Evolutionary conservation across 2,329 filamentous ascomycete species (phyloP).

Genomic region (Scedosporium aurantiacum): DNA sequence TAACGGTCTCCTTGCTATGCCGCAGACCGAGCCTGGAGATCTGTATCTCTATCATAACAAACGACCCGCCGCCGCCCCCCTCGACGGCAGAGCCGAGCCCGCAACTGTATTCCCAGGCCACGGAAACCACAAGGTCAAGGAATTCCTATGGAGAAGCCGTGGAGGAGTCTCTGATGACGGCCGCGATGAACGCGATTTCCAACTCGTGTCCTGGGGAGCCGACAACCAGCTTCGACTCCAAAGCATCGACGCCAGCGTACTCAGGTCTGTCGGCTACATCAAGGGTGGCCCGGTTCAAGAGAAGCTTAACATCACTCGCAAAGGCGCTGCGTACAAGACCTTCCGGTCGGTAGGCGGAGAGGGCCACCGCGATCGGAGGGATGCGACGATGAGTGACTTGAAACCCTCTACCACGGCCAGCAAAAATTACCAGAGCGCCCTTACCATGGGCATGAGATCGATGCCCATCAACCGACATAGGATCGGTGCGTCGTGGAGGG

Average conservation of each 20-base stretch:
- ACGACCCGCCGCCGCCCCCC: conserved; percentile 25
- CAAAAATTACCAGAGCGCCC: conserved; percentile 30
- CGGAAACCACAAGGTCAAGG: conserved; percentile 63
- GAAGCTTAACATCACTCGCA: conserved; percentile 64
- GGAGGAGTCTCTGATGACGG: conserved; percentile 55
- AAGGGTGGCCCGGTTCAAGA: conserved; percentile 56
- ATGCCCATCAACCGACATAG: conserved; percentile 27
- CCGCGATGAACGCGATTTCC: conserved; percentile 79
- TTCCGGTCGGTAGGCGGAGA: conserved; percentile 63
- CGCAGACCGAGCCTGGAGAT: conserved; percentile 75
- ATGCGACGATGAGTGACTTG: conserved; percentile 51
- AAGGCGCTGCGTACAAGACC: conserved; percentile 73
- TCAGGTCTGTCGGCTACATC: conserved; percentile 60
- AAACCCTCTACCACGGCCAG: conserved; percentile 33
- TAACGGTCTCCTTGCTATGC: conserved; percentile 77
- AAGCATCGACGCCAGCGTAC: conserved; percentile 51
- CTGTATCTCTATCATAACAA: conserved; percentile 66
- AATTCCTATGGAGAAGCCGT: conserved; percentile 80
- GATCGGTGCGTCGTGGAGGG: conserved; percentile 36
- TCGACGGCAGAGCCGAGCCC: conserved; percentile 34
- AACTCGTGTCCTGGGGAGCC: conserved; percentile 85
- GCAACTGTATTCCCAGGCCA: conserved; percentile 51
- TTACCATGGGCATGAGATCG: conserved; percentile 33
- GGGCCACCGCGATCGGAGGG: conserved; percentile 44
- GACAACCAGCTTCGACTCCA: conserved; percentile 76